Percentiles rank a stretch among this genome's conserved stretches.
These are phyloP conservation scores for Populus simonii DNA, from an alignment of 345 rosid genomes.

Conservation along the genomic window DNA sequence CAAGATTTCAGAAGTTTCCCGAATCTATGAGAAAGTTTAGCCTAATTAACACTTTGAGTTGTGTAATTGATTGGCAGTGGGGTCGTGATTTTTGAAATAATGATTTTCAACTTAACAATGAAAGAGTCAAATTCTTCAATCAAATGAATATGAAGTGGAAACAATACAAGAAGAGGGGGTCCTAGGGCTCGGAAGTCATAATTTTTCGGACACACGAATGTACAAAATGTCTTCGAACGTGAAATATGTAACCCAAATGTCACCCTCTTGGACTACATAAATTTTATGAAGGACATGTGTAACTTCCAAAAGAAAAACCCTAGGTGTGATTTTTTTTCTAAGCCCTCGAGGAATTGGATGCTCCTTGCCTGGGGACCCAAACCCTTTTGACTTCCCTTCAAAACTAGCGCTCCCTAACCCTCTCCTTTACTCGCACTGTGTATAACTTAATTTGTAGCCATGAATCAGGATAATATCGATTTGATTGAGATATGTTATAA, in stretches of 20 bases:
- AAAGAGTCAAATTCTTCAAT: constrained; percentile 1
- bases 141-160: constrained; percentile 12
- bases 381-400: constrained; percentile 6
- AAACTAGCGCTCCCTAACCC: neutral
- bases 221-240: constrained; percentile 27
- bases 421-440: neutral
- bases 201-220: constrained; percentile 19
- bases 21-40: neutral
- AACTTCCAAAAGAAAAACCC: constrained; percentile 20
- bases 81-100: neutral
- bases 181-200: constrained; percentile 13
- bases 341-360: constrained; percentile 6
- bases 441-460: neutral
- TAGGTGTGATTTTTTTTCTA: neutral
- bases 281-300: constrained; percentile 18
- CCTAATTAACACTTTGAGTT: neutral
- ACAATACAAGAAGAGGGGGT: constrained; percentile 15
- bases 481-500: neutral
- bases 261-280: constrained; percentile 36
- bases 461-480: neutral
- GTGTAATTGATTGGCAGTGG: neutral
- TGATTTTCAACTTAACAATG: neutral
- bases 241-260: constrained; percentile 33
- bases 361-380: constrained; percentile 19
- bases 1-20: neutral